A percentile compares a stretch with the other conserved stretches of the same genome.
Evolutionary conservation across 352 stramenopile species (phyloP).

Genomic region (Achlya hypogyna): DNA sequence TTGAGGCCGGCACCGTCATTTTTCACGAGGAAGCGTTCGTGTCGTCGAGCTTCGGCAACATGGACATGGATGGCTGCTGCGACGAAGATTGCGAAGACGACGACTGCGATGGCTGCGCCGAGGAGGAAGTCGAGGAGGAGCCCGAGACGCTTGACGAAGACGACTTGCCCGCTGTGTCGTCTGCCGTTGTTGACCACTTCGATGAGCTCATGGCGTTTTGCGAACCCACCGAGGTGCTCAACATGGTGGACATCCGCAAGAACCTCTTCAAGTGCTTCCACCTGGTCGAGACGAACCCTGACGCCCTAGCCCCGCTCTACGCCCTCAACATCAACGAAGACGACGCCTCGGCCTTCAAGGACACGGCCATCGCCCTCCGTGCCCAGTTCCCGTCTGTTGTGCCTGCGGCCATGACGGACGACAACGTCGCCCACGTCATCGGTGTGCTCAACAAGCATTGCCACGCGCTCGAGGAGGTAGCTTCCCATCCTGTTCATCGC

Average conservation of each 20-base stretch:
- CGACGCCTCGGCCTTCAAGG: slow-evolving; percentile 29
- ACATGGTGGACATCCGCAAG: slow-evolving; percentile 3
- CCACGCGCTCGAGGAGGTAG: slow-evolving; percentile 58
- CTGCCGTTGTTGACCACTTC: background rate
- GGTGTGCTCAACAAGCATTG: slow-evolving; percentile 71
- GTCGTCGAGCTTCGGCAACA: slow-evolving; percentile 15
- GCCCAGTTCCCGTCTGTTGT: slow-evolving; percentile 41
- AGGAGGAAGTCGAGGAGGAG: background rate
- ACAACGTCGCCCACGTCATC: slow-evolving; percentile 56
- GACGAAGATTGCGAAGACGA: slow-evolving; percentile 14
- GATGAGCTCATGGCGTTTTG: background rate
- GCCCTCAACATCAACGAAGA: background rate
- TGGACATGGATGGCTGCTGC: slow-evolving; percentile 20
- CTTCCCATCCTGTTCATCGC: background rate
- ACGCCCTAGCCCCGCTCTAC: background rate
- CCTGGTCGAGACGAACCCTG: background rate
- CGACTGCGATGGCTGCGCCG: slow-evolving; percentile 5
- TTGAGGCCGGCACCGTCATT: slow-evolving; percentile 55
- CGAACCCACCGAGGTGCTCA: background rate
- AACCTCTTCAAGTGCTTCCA: slow-evolving; percentile 16
- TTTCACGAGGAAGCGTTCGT: slow-evolving; percentile 70
- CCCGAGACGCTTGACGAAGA: background rate
- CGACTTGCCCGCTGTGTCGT: background rate
- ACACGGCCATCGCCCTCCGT: slow-evolving; percentile 40
- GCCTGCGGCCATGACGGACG: slow-evolving; percentile 40